These are phyloP conservation scores for Puccinellia tenuiflora DNA, from an alignment of 176 grass and related monocot genomes.

Conservation along the genomic window DNA sequence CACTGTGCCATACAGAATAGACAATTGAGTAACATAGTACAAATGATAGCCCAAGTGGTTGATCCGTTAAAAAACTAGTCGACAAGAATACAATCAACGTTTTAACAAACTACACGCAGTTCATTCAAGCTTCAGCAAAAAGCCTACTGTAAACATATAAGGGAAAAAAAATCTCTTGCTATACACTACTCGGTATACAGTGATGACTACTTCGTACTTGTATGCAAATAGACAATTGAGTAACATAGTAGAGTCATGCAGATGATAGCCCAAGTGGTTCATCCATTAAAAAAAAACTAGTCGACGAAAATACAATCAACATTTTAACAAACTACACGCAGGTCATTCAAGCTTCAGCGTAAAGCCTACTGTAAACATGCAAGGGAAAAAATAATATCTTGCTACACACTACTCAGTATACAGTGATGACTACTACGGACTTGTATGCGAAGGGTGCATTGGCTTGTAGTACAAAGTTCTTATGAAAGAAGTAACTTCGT, in stretches of 20 bases:
- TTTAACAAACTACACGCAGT: background rate
- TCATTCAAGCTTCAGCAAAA: background rate
- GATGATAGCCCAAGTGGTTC: background rate
- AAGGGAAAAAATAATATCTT: background rate
- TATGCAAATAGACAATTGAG: background rate
- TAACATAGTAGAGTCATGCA: background rate
- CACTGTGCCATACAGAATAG: background rate
- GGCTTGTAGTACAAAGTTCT: background rate
- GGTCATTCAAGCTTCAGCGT: background rate
- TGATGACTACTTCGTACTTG: background rate
- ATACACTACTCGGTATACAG: background rate
- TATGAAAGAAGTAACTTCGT: background rate
- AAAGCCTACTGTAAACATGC: background rate
- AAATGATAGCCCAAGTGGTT: background rate
- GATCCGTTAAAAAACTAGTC: background rate
- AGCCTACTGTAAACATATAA: background rate
- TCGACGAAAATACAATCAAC: background rate
- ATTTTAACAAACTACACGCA: background rate
- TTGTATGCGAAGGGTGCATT: background rate
- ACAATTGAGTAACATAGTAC: background rate
- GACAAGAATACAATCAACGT: background rate
- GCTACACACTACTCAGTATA: background rate
- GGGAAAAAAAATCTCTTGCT: background rate
- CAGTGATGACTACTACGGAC: background rate
- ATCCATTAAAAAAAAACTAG: background rate